These are phyloP conservation scores for Benincasa hispida DNA, from an alignment of 306 rosid species.

Conservation along the genomic window DNA sequence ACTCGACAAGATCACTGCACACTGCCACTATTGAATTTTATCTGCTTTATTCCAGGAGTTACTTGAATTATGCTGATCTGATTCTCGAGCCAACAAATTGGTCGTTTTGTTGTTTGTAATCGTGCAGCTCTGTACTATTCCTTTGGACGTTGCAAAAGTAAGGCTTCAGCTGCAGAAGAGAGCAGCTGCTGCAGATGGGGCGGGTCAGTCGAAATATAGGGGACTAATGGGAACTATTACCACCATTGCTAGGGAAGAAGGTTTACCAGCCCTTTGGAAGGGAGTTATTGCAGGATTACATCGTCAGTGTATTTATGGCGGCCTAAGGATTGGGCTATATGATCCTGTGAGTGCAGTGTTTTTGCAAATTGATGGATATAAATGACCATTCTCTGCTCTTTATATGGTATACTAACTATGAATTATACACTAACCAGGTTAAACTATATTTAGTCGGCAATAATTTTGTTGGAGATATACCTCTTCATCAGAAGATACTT, in stretches of 20 bases:
- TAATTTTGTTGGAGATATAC: slow-evolving; percentile 74
- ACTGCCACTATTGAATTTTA: too few species aligned
- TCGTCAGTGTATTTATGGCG: slow-evolving; percentile 91
- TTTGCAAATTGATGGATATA: slow-evolving; percentile 15
- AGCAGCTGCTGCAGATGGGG: slow-evolving; percentile 31
- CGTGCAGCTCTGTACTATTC: slow-evolving; percentile 81
- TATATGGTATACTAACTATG: slow-evolving; percentile 15
- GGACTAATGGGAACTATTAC: slow-evolving; percentile 66
- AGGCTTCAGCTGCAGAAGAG: slow-evolving; percentile 94
- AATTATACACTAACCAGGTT: slow-evolving; percentile 56
- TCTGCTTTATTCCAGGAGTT: not conserved
- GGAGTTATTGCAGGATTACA: slow-evolving; percentile 94
- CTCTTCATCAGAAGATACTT: slow-evolving; percentile 66
- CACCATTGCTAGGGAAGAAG: slow-evolving; percentile 92
- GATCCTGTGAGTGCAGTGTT: slow-evolving; percentile 74
- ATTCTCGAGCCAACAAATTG: not conserved
- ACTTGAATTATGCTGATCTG: not conserved
- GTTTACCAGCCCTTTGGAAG: slow-evolving; percentile 74
- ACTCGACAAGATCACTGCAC: too few species aligned
- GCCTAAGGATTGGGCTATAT: slow-evolving; percentile 89
- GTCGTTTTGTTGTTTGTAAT: not conserved
- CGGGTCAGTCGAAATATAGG: slow-evolving; percentile 41
- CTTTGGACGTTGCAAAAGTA: slow-evolving; percentile 89
- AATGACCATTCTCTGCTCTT: not conserved
- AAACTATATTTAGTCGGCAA: slow-evolving; percentile 70